Evolutionary conservation across 768 basidiomycete genomes (phyloP), one percentile per base, ranked within the genome.

Genomic region (Tylopilus subfusipes): DNA sequence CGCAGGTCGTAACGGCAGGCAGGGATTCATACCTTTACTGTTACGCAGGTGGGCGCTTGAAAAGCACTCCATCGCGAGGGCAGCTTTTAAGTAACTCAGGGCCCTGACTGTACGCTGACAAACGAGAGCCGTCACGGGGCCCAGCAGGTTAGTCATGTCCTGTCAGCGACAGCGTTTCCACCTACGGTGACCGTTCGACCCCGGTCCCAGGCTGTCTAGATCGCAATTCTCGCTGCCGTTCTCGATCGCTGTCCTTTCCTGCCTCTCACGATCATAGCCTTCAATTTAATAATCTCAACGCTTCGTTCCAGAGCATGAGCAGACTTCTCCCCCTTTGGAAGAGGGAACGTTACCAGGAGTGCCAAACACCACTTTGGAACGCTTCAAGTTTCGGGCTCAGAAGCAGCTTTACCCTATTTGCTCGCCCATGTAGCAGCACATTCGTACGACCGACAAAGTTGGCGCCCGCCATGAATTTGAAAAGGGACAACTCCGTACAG

Each of bases 271-370:
- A 66, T 55, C 16, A 76, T 74, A 18, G 58, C 63, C 22, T 68
- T 72, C 19, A 93, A 68, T 55, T 88, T 73, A 55, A n/a, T 39
- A 39, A 39, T 39, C 70, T 71, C 57, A 91, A 68, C 2, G 84
- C 91, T 71, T 83, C 80, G 34, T 90, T 34, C 33, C 33, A 34
- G 33, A 34, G 33, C 36, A 36, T 36, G 36, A 34, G 33, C 16
- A 14, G 34, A 36, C 36, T 77, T 82, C 27, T 76, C 72, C 16
- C 82, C 82, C 53, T 80, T 82, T 16, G 88, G 87, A 52, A 84
- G 73, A 71, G 90, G 91, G 19, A 81, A 81, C 5, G 77, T 82
- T 13, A 90, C 90, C 7, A 91, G 91, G 9, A 95, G 78, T 34
- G 87, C 90, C 22, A 93, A 14, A 93, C 87, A 19, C 91, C 91